A percentile compares a stretch with the other conserved stretches of the same genome.
phyloP scores from a whole-genome alignment of 768 basidiomycete species.

The Lactarius psammicola region DNA sequence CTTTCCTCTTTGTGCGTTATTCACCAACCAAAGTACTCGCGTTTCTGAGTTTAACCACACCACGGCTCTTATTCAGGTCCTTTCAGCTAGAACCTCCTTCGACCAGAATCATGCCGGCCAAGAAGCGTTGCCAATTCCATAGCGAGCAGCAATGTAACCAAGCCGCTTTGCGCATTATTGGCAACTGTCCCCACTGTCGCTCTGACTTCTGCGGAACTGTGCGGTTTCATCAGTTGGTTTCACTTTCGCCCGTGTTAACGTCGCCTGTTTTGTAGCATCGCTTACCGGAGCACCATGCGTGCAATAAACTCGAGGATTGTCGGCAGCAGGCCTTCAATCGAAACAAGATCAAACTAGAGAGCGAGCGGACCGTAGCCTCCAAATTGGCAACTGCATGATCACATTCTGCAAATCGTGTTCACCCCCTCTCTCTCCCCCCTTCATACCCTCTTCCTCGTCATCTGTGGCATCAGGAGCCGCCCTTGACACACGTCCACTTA shows the following conservation, averaged over 20 bases:
- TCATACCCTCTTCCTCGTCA: neutral
- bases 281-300: constrained; percentile 84
- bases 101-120: constrained; percentile 59
- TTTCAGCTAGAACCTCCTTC: constrained; percentile 24
- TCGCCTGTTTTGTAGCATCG: constrained; percentile 58
- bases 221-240: constrained; percentile 35
- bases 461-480: constrained; percentile 1
- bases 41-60: neutral
- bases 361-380: constrained; percentile 80
- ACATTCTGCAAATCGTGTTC: constrained; percentile 18
- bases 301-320: constrained; percentile 80
- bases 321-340: constrained; percentile 83
- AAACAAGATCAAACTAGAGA: constrained; percentile 86
- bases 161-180: constrained; percentile 79
- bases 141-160: constrained; percentile 62
- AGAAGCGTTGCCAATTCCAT: constrained; percentile 83
- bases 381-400: constrained; percentile 79
- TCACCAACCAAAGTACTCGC: neutral
- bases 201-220: constrained; percentile 76
- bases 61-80: neutral
- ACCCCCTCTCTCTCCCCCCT: constrained; percentile 16
- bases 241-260: constrained; percentile 22
- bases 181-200: constrained; percentile 79
- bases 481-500: neutral
- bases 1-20: constrained; percentile 1